Conservation (phyloP, 2,329 filamentous ascomycete genomes). For the Daldinia sp. region DNA sequence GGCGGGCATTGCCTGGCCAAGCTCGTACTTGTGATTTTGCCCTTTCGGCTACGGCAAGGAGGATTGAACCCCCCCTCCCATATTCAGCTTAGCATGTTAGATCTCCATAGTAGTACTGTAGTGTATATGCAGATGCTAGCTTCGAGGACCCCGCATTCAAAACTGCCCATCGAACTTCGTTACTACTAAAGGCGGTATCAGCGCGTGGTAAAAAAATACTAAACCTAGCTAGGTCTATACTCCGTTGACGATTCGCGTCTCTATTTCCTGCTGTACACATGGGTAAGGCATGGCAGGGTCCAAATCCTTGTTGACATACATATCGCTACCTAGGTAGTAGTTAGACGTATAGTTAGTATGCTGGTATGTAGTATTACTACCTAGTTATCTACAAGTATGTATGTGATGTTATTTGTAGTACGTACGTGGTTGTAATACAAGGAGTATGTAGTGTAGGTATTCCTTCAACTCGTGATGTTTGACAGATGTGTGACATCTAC, state of each 20-base stretch:
- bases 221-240: slow-evolving; percentile 21
- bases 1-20: slow-evolving; percentile 10
- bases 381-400: too few relatives aligned
- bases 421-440: too few relatives aligned
- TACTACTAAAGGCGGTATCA: slow-evolving; percentile 23
- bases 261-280: slow-evolving; percentile 16
- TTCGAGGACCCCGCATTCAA: slow-evolving; percentile 30
- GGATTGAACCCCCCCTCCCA: slow-evolving; percentile 1
- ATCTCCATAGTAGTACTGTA: slow-evolving; percentile 19
- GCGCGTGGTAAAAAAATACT: slow-evolving; percentile 37
- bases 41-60: slow-evolving; percentile 10
- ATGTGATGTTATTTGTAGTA: too few relatives aligned
- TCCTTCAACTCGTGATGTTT: slow-evolving; percentile 26
- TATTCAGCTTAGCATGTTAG: slow-evolving; percentile 4
- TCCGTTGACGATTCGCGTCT: slow-evolving; percentile 15
- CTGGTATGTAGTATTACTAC: too few relatives aligned
- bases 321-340: too few relatives aligned
- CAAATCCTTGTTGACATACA: slow-evolving; percentile 24
- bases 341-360: too few relatives aligned
- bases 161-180: slow-evolving; percentile 19
- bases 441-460: too few relatives aligned
- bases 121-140: slow-evolving; percentile 17
- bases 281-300: slow-evolving; percentile 21
- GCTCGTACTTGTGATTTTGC: slow-evolving; percentile 8
- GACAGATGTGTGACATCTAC: slow-evolving; percentile 11